Evolutionary conservation across 208 protist species (phyloP), one percentile per base, ranked within the genome.

Genomic region (Lotmaria passim): DNA sequence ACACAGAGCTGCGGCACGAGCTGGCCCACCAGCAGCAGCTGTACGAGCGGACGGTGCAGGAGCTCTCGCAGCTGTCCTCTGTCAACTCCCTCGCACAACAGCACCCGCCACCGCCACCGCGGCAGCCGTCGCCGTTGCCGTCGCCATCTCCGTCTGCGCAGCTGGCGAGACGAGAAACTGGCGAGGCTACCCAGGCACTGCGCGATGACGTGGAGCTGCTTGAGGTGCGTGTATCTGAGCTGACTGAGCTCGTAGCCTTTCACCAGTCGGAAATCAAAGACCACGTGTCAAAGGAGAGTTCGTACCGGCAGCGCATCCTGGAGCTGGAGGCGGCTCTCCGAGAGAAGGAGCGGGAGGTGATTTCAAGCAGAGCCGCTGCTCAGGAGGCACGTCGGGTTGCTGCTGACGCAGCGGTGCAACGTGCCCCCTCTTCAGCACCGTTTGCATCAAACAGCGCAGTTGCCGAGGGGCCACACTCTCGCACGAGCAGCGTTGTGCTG

Each of bases 251-350:
- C 39, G 70, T 87, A 0, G 41, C 67, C 31, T 72, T 78, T 30
- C 85, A 91, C 46, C 89, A 94, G 50, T 38, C 51, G 3, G 85
- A 91, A 39, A 86, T 90, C 17, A 65, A 78, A 17, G 73, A 65
- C 17, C 73, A 85, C 69, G 81, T 82, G 0, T 48, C 68, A 23
- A 79, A 73, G 50, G 88, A 93, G 58, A 57, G 58, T 44, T 34
- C 52, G 34, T 94, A 94, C 38, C 83, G 86, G 6, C 59, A 76
- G 59, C 79, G 85, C 34, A 83, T 94, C 57, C 36, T 86, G 1
- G 62, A 78, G 28, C 52, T 94, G 17, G 83, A 91, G 55, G 43
- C 70, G n/a, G 68, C 64, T 0, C 51, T 90, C n/a, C 69, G 71
- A 21, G 69, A 75, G 47, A 73, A 65, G 64, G 52, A 59, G 28